phyloP scores from a whole-genome alignment of 768 basidiomycete species.

The Mycena pura region DNA sequence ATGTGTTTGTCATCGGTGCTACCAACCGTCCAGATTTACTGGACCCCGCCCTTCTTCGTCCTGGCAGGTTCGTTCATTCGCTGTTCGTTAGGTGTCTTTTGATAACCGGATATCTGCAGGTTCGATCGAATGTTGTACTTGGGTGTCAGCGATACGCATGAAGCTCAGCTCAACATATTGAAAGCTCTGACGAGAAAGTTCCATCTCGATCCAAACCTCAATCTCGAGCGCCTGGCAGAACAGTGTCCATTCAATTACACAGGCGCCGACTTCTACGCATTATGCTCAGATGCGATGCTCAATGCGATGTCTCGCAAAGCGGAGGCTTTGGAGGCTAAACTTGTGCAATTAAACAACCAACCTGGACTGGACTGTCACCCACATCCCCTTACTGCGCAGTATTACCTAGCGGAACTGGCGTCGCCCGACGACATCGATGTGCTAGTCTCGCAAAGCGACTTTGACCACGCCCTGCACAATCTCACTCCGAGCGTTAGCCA shows the following conservation, averaged over 20 bases:
- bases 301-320: slow-evolving; percentile 94
- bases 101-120: slow-evolving; percentile 47
- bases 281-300: slow-evolving; percentile 96
- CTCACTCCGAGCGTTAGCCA: slow-evolving; percentile 85
- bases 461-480: slow-evolving; percentile 71
- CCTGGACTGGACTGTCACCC: slow-evolving; percentile 56
- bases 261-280: slow-evolving; percentile 97
- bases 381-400: slow-evolving; percentile 83
- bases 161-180: slow-evolving; percentile 85
- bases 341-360: slow-evolving; percentile 60
- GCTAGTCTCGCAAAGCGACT: slow-evolving; percentile 78
- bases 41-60: slow-evolving; percentile 87
- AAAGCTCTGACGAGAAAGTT: slow-evolving; percentile 94
- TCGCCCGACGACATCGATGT: slow-evolving; percentile 72
- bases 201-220: slow-evolving; percentile 70
- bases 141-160: slow-evolving; percentile 87
- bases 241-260: slow-evolving; percentile 93
- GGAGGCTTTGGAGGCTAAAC: slow-evolving; percentile 73
- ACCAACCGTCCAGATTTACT: slow-evolving; percentile 94
- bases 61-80: slow-evolving; percentile 68
- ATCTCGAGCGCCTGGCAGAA: slow-evolving; percentile 68
- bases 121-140: slow-evolving; percentile 98
- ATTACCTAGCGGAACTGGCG: slow-evolving; percentile 88
- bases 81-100: not conserved
- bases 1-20: slow-evolving; percentile 94